Base-by-base conservation (phyloP, 2,329 filamentous ascomycete species). In the Cephalotrichum gorgonifer region DNA sequence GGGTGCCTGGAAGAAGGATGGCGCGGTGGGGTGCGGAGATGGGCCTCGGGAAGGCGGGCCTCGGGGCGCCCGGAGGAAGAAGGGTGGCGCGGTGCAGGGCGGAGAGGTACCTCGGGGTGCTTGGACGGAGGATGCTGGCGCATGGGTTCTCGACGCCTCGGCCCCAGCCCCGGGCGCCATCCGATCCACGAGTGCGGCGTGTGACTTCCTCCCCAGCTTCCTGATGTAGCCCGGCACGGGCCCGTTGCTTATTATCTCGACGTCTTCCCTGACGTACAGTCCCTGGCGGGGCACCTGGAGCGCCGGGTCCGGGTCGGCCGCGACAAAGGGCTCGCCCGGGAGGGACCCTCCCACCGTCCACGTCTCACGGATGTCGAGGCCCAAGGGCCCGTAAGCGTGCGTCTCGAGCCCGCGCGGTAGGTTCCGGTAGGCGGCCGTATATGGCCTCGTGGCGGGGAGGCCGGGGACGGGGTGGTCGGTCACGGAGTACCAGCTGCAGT, bases 181-280 rank as follows among this genome's bases (percentile, higher is more conserved):
- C 17, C 17, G 11, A 9, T 49, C 47, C 2, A 91, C 85, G 4
- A 95, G 73, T 3, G 76, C 71, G 9, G 72, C 74, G 58, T 94
- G 88, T 0, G 86, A 79, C 59, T 85, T 86, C 58, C 86, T 86
- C 43, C 94, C 74, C 14, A 86, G 93, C 66, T 81, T 86, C 71
- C 86, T 90, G 51, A 95, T 85, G 59, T 94, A 94, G 7, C 70
- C 67, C 0, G 81, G 75, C 69, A 93, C 77, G 53, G 93, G 70
- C 51, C 88, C 69, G 58, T 89, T 91, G 68, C 88, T 94, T 50
- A 77, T 77, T 72, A 95, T 55, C 54, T 88, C 83, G 44, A 93
- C 83, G 55, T 95, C 88, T 69, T 95, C 88, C n/a, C 85, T 75
- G 39, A 95, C 69, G 60, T 89, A 94, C 12, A 95, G 69, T 0